Evolutionary conservation across 129 eudicot genomes (phyloP), one percentile per base, ranked within the genome.

Genomic region (Deinandra increscens): DNA sequence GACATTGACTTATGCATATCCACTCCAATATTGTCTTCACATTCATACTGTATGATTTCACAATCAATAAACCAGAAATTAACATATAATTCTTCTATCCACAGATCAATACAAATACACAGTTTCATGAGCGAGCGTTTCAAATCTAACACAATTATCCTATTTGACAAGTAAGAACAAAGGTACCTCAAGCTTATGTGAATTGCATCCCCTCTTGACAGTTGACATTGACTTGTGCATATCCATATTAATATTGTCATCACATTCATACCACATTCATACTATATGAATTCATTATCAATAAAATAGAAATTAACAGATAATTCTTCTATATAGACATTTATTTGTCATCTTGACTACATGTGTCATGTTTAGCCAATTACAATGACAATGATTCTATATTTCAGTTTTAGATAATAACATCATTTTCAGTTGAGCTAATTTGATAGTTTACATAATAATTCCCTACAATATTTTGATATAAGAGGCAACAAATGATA

Each of bases 131-230:
- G 12, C 43, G 36, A 22, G 4, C 22, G 34, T 31, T 64, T 26
- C n/a, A 71, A 38, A 66, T 60, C 63, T 5, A 53, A 26, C 70
- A 69, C 62, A 31, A 46, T 46, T 22, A 44, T 69, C 39, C 23
- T 38, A 60, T 51, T 66, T 66, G 15, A 54, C 17, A 41, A 65
- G 69, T 66, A 78, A 56, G 44, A 65, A 36, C 64, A 68, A 70
- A 66, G 14, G 69, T 71, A 85, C 85, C 85, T 80, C 81, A 26
- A 66, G 46, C 66, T 50, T 61, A 66, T 50, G 48, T 23, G 34
- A 23, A 14, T 44, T 36, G 56, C 70, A 60, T 76, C 66, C 82
- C 64, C 67, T 53, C 39, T 48, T 55, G 10, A 61, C 74, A 31
- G 37, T 48, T 48, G 75, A 72, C 38, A 49, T 23, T 5, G 17